Conservation (phyloP, 1,284 basidiomycete genomes). For the Vanrija pseudolonga region DNA sequence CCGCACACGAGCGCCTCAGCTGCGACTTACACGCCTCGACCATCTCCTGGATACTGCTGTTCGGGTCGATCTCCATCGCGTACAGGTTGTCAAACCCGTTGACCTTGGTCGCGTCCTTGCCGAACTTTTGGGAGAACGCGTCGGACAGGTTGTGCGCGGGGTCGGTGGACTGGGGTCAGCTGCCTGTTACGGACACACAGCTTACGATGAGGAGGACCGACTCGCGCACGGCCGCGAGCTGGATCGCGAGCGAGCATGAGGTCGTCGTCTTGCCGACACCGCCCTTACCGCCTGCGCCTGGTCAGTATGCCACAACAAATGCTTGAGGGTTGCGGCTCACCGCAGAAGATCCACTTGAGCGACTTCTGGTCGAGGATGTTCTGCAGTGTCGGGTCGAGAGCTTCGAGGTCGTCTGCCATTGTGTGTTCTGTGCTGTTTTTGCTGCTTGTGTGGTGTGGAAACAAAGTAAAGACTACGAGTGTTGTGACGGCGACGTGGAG, state of each 20-base stretch:
- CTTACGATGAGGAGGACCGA: constrained; percentile 89
- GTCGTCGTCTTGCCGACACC: constrained; percentile 93
- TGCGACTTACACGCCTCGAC: constrained; percentile 75
- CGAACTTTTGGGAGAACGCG: constrained; percentile 98
- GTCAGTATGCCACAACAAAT: background rate
- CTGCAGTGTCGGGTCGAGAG: constrained; percentile 72
- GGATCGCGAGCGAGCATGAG: constrained; percentile 91
- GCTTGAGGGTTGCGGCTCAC: constrained; percentile 42
- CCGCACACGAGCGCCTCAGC: background rate
- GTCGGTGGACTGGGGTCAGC: constrained; percentile 75
- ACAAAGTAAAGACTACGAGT: no score
- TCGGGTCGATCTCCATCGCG: constrained; percentile 99
- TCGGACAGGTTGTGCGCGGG: constrained; percentile 98
- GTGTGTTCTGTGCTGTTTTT: no score
- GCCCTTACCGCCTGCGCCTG: constrained; percentile 80
- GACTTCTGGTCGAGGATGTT: constrained; percentile 84
- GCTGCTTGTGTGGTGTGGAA: no score
- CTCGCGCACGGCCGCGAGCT: constrained; percentile 78
- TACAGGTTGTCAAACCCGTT: constrained; percentile 96
- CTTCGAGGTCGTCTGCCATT: constrained; percentile 35
- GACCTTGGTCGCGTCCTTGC: constrained; percentile 98
- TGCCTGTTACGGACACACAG: constrained; percentile 14
- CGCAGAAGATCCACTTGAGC: constrained; percentile 94
- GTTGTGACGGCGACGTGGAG: no score
- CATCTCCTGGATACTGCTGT: constrained; percentile 96